These are phyloP conservation scores for Alternaria rosae DNA, from an alignment of 2,329 filamentous ascomycete species.

Conservation along the genomic window DNA sequence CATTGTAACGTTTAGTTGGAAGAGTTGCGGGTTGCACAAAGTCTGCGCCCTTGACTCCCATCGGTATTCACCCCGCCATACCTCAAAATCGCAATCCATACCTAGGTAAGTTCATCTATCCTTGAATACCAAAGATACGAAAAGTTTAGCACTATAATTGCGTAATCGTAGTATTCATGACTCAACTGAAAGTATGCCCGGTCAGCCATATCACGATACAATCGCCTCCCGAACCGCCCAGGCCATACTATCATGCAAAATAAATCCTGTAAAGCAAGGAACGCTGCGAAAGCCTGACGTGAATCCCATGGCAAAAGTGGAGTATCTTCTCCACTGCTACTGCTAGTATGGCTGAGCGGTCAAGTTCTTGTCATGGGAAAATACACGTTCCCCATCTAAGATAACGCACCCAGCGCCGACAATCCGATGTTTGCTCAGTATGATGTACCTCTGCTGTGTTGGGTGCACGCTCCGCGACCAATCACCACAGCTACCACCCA, in stretches of 20 bases:
- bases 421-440: slow-evolving; percentile 9
- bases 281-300: slow-evolving; percentile 3
- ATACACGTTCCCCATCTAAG: background rate
- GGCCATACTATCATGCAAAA: background rate
- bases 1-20: background rate
- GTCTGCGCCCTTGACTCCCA: too few relatives aligned
- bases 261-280: background rate
- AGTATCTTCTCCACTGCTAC: background rate
- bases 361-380: background rate
- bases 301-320: background rate
- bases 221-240: background rate
- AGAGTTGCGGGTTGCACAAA: background rate
- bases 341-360: background rate
- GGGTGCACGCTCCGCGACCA: background rate
- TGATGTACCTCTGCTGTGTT: slow-evolving; percentile 7
- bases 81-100: too few relatives aligned
- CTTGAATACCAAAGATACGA: background rate
- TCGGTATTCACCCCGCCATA: background rate
- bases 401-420: background rate
- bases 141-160: too few relatives aligned
- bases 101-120: too few relatives aligned
- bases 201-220: background rate
- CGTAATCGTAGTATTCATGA: too few relatives aligned
- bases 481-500: background rate
- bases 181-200: background rate